Base-by-base conservation (phyloP, 1,284 basidiomycete genomes). In the Stygiomarasmius scandens region DNA sequence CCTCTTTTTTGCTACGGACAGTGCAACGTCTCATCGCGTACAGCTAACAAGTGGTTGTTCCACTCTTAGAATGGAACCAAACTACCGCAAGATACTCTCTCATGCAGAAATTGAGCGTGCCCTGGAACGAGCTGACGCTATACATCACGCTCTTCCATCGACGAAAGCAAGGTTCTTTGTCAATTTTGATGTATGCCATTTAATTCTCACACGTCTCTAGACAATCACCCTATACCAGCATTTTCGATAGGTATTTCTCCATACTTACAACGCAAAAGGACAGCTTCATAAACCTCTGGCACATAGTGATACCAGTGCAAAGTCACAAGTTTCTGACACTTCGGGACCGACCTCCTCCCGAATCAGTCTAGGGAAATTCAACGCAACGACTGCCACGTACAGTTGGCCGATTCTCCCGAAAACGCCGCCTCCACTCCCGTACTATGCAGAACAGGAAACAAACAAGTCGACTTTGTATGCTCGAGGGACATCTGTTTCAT, bases 321-420 rank as follows among this genome's bases (percentile, higher is more conserved):
- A 32, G 47, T 25, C 58, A 4, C 44, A n/a, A 9, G 27, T 22
- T 45, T 4, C 11, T 20, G 20, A 46, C 14, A 8, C 25, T 20
- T 27, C 41, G 12, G n/a, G 23, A 25, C 16, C 27, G 20, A 22
- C 24, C 24, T 20, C 49, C 8, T 41, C 64, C 38, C 6, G 29
- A 32, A 5, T 32, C 29, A 32, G 29, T 19, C 62, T 72, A 23
- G 73, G 70, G 5, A 64, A 70, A 6, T 73, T 71, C 55, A 67
- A 70, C 41, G 65, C 68, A 6, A 66, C 69, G 10, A 73, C 71
- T 22, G 71, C 75, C 19, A 71, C 72, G 12, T 77, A 70, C 58
- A 66, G 68, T 58, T 78, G 74, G 76, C 72, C 73, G 38, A 24
- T 25, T 32, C 65, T 19, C 65, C 67, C 49, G 61, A 62, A 10